These are phyloP conservation scores for Aspergillus tanneri DNA, from an alignment of 2,329 filamentous ascomycete genomes.

Conservation along the genomic window DNA sequence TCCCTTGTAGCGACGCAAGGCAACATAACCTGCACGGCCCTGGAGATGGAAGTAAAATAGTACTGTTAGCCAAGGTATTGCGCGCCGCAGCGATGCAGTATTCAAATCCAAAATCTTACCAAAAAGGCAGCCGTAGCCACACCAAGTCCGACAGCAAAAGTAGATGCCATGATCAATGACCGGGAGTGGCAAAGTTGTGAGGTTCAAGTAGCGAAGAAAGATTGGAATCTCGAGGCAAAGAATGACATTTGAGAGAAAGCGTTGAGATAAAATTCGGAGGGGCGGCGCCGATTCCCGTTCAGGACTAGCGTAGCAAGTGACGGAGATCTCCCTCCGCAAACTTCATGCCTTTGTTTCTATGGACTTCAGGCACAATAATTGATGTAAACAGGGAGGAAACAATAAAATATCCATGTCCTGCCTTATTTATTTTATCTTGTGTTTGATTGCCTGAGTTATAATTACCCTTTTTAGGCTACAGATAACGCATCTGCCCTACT, in stretches of 20 bases:
- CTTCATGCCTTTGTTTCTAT: neutral
- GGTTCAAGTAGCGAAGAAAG: neutral
- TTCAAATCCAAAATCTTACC: slow-evolving; percentile 53
- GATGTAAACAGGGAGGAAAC: too few relatives aligned
- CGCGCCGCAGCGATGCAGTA: neutral
- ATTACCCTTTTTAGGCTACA: too few relatives aligned
- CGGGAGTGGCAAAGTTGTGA: slow-evolving; percentile 4
- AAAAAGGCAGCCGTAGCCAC: slow-evolving; percentile 68
- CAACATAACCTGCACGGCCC: slow-evolving; percentile 90
- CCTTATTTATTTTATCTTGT: too few relatives aligned
- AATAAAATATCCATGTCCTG: too few relatives aligned
- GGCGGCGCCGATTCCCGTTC: slow-evolving; percentile 27
- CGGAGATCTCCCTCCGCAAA: slow-evolving; percentile 2
- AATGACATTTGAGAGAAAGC: slow-evolving; percentile 19
- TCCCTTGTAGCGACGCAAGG: slow-evolving; percentile 73
- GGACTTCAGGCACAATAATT: too few relatives aligned
- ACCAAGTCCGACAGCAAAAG: slow-evolving; percentile 46
- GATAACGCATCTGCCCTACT: too few relatives aligned
- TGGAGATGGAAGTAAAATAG: slow-evolving; percentile 41
- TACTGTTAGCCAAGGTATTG: slow-evolving; percentile 6
- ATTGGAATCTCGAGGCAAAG: neutral
- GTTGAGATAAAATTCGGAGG: slow-evolving; percentile 41
- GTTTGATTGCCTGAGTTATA: too few relatives aligned
- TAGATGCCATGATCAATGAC: slow-evolving; percentile 41
- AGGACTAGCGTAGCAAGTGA: slow-evolving; percentile 33